These are phyloP conservation scores for Xylaria bambusicola DNA, from an alignment of 495 filamentous ascomycete genomes.

Conservation along the genomic window DNA sequence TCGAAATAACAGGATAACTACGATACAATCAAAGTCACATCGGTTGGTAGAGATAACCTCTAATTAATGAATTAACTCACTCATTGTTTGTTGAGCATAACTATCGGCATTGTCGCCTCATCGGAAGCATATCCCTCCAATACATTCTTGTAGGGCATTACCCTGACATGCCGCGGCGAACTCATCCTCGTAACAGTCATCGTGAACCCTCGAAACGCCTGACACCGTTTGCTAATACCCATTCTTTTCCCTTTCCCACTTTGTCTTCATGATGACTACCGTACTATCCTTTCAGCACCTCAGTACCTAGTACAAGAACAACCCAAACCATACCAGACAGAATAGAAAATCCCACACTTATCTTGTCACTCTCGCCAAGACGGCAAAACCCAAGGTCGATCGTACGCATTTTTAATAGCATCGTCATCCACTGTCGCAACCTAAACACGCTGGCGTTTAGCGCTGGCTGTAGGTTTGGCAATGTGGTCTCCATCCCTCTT, in stretches of 20 bases:
- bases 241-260: not conserved
- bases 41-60: not conserved
- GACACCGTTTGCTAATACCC: slow-evolving; percentile 12
- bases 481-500: slow-evolving; percentile 51
- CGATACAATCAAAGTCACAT: too few species aligned
- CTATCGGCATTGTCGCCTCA: not conserved
- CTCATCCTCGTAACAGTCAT: slow-evolving; percentile 5
- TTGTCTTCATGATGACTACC: not conserved
- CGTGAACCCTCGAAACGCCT: slow-evolving; percentile 6
- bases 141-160: slow-evolving; percentile 1
- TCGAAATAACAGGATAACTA: too few species aligned
- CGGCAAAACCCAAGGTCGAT: not conserved
- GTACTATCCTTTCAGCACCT: not conserved
- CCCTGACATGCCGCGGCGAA: not conserved
- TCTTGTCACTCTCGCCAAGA: not conserved
- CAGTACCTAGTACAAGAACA: slow-evolving; percentile 20
- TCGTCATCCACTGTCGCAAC: slow-evolving; percentile 9
- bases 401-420: slow-evolving; percentile 9
- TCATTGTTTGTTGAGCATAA: not conserved
- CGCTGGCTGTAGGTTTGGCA: slow-evolving; percentile 24
- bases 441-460: slow-evolving; percentile 44
- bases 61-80: slow-evolving; percentile 11
- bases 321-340: not conserved
- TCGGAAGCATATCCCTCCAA: not conserved
- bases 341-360: slow-evolving; percentile 5